Percentiles rank a stretch among this genome's conserved stretches.
Conservation (phyloP, 768 basidiomycete species). For the Lyophyllum shimeji region DNA sequence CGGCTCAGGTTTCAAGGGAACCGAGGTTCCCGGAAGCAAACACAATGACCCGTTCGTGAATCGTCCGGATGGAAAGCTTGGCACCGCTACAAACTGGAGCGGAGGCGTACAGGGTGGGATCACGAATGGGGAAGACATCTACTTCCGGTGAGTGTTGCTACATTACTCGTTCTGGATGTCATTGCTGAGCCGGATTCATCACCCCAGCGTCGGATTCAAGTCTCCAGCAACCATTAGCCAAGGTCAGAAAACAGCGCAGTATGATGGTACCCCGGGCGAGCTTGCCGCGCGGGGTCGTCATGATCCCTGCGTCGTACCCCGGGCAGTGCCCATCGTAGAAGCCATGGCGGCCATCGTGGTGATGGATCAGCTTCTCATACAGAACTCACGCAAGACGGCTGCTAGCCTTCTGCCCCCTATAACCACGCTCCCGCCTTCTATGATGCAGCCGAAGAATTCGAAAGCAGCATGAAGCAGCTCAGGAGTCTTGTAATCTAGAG, state of each 20-base stretch:
- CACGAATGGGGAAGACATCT: slow-evolving; percentile 95
- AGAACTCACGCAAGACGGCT: slow-evolving; percentile 79
- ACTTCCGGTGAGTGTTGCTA: slow-evolving; percentile 73
- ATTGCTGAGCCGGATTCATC: neutral
- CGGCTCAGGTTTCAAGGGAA: slow-evolving; percentile 94
- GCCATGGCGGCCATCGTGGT: slow-evolving; percentile 95
- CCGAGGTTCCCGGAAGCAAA: slow-evolving; percentile 86
- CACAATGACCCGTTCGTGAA: slow-evolving; percentile 90
- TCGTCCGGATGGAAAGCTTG: slow-evolving; percentile 65
- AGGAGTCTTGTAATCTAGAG: neutral
- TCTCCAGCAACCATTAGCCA: slow-evolving; percentile 98
- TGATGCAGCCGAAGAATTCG: slow-evolving; percentile 63
- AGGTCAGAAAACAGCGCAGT: slow-evolving; percentile 86
- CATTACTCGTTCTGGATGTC: slow-evolving; percentile 5
- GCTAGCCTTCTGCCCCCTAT: slow-evolving; percentile 78
- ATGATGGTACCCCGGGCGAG: slow-evolving; percentile 86
- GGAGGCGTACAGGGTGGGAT: slow-evolving; percentile 98
- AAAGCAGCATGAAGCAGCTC: neutral
- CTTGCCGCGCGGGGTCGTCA: slow-evolving; percentile 93
- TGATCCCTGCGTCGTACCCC: slow-evolving; percentile 96
- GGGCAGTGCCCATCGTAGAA: slow-evolving; percentile 97
- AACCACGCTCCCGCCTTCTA: slow-evolving; percentile 88
- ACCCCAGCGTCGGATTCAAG: slow-evolving; percentile 87
- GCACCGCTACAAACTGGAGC: slow-evolving; percentile 92
- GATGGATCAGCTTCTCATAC: slow-evolving; percentile 91